Evolutionary conservation across 805 yeast species (phyloP).

Genomic region (Yarrowia alimentaria): DNA sequence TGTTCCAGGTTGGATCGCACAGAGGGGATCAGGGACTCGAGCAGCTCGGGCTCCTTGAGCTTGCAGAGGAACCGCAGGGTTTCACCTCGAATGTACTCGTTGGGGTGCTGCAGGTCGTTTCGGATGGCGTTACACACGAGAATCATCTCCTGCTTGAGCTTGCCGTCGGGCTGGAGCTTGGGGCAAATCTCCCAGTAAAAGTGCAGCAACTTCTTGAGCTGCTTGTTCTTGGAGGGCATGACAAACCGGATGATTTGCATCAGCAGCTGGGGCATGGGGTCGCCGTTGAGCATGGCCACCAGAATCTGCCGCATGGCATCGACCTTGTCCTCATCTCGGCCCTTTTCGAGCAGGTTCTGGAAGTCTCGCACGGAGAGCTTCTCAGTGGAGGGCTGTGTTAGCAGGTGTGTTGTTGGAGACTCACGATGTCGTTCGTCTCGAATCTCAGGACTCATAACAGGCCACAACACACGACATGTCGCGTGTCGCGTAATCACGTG

Average conservation of each 20-base stretch:
- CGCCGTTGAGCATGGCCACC: slow-evolving; percentile 85
- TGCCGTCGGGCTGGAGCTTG: slow-evolving; percentile 81
- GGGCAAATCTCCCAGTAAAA: slow-evolving; percentile 98
- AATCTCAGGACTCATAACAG: too few species aligned
- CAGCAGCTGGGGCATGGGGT: slow-evolving; percentile 84
- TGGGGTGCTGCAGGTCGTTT: slow-evolving; percentile 96
- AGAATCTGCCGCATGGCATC: slow-evolving; percentile 87
- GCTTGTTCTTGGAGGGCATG: slow-evolving; percentile 92
- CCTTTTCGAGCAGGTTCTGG: slow-evolving; percentile 76
- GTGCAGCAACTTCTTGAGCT: slow-evolving; percentile 85
- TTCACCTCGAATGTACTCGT: slow-evolving; percentile 94
- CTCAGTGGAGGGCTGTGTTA: slow-evolving; percentile 35
- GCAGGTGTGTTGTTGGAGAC: neutral
- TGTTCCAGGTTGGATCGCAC: slow-evolving; percentile 89
- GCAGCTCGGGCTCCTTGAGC: slow-evolving; percentile 84
- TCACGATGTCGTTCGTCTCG: too few species aligned
- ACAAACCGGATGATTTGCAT: slow-evolving; percentile 97
- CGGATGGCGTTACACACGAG: slow-evolving; percentile 97
- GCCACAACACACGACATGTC: too few species aligned
- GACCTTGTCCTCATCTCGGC: slow-evolving; percentile 82
- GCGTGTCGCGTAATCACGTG: too few species aligned
- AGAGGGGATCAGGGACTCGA: slow-evolving; percentile 93
- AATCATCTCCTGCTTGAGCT: slow-evolving; percentile 97
- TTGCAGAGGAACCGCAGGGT: slow-evolving; percentile 89
- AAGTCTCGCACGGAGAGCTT: slow-evolving; percentile 64